Evolutionary conservation across 2,329 filamentous ascomycete genomes (phyloP).

Genomic region (Juglanconis oblonga): DNA sequence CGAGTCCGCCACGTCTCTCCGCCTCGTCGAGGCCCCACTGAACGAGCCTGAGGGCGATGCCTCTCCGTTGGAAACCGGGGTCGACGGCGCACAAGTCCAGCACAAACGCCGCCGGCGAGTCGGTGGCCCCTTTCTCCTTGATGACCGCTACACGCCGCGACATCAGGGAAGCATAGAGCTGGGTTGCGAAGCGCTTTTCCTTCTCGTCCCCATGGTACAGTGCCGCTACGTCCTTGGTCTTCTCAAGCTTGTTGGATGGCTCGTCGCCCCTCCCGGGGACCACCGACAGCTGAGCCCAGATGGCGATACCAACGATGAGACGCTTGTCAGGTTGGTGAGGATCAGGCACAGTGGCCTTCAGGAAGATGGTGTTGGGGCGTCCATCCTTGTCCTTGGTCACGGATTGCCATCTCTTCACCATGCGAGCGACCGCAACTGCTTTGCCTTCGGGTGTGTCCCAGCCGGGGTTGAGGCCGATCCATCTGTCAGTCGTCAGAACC

Average conservation of each 20-base stretch:
- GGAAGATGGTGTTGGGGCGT: constrained; percentile 47
- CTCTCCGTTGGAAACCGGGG: constrained; percentile 49
- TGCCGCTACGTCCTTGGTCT: constrained; percentile 29
- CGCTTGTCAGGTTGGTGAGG: constrained; percentile 25
- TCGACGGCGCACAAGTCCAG: constrained; percentile 52
- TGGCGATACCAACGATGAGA: constrained; percentile 48
- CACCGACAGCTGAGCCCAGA: constrained; percentile 52
- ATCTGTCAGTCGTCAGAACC: constrained; percentile 24
- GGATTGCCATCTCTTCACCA: constrained; percentile 40
- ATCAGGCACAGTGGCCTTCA: constrained; percentile 49
- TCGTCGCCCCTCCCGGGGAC: constrained; percentile 46
- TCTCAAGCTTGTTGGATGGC: constrained; percentile 31
- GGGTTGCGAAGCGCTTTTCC: constrained; percentile 44
- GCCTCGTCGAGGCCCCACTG: constrained; percentile 47
- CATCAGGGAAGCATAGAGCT: constrained; percentile 42
- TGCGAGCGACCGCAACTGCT: constrained; percentile 30
- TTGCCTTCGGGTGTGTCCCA: constrained; percentile 51
- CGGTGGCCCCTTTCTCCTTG: constrained; percentile 34
- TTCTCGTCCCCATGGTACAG: constrained; percentile 41
- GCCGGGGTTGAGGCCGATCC: constrained; percentile 48
- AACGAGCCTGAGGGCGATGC: constrained; percentile 43
- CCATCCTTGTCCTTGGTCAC: constrained; percentile 40
- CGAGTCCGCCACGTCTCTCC: constrained; percentile 35
- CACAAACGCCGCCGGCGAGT: constrained; percentile 44
- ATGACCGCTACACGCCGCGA: constrained; percentile 40